Percentiles rank a stretch among this genome's conserved stretches.
Evolutionary conservation across 331 rosid genomes (phyloP).

Genomic region (Malus hybrid): DNA sequence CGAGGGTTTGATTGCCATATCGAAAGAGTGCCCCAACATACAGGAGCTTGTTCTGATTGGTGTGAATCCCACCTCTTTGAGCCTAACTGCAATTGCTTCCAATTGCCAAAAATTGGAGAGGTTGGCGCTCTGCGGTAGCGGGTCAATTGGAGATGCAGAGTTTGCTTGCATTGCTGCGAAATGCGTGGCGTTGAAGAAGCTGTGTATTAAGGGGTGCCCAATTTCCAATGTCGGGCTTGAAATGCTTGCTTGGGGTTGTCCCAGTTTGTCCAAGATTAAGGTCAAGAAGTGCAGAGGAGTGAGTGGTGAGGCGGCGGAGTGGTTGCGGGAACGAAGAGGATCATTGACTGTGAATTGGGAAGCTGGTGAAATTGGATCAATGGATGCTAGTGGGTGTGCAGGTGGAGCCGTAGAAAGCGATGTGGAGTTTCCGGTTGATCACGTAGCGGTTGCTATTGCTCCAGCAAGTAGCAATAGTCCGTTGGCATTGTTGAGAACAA

Average conservation of each 20-base stretch:
- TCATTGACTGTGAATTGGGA: constrained; percentile 60
- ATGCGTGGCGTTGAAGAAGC: constrained; percentile 63
- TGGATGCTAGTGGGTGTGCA: constrained; percentile 38
- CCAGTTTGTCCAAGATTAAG: constrained; percentile 75
- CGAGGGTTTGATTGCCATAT: constrained; percentile 58
- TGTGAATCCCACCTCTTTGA: constrained; percentile 47
- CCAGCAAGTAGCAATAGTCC: constrained; percentile 34
- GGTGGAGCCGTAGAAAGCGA: constrained; percentile 32
- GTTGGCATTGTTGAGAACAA: constrained; percentile 37
- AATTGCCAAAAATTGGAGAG: constrained; percentile 62
- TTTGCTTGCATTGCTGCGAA: constrained; percentile 64
- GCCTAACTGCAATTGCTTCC: constrained; percentile 49
- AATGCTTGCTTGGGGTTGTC: constrained; percentile 66
- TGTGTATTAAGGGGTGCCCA: constrained; percentile 77
- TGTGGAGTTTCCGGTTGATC: constrained; percentile 10
- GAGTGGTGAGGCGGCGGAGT: constrained; percentile 42
- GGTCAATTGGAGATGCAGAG: constrained; percentile 62
- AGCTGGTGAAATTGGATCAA: constrained; percentile 33
- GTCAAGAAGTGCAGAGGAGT: constrained; percentile 71
- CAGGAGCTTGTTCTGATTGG: constrained; percentile 83
- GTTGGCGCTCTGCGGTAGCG: constrained; percentile 76
- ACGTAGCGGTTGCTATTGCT: constrained; percentile 20
- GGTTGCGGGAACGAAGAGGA: constrained; percentile 56
- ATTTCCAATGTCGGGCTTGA: constrained; percentile 61
- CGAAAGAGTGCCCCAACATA: constrained; percentile 47